Percentiles rank a stretch among this genome's conserved stretches.
Conservation (phyloP, 768 basidiomycete genomes). For the Leccinellum luteum region DNA sequence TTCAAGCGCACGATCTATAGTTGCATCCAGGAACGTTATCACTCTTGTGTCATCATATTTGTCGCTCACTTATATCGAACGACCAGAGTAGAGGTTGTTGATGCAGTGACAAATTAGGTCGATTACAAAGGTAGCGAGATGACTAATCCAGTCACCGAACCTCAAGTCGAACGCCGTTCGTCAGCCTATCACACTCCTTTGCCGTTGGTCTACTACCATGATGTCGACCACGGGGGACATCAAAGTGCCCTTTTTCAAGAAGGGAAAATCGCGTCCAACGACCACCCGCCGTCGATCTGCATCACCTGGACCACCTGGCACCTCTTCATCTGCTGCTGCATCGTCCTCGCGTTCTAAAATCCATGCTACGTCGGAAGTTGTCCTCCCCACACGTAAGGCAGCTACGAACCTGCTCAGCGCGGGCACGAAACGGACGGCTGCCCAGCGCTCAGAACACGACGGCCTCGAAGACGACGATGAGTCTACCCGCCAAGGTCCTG, state of each 20-base stretch:
- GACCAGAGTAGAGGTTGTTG: background rate
- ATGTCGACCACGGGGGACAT: slow-evolving; percentile 37
- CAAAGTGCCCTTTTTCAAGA: slow-evolving; percentile 87
- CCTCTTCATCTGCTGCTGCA: slow-evolving; percentile 6
- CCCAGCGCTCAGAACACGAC: slow-evolving; percentile 47
- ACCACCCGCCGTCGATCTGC: slow-evolving; percentile 73
- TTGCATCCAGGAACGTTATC: background rate
- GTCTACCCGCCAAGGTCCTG: slow-evolving; percentile 44
- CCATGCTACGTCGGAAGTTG: slow-evolving; percentile 52
- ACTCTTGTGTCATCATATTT: background rate
- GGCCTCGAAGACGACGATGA: slow-evolving; percentile 42
- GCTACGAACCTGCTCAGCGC: slow-evolving; percentile 71
- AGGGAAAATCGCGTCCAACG: slow-evolving; percentile 73
- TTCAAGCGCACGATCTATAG: background rate
- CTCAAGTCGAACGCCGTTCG: background rate
- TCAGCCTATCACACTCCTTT: background rate
- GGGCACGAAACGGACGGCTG: slow-evolving; percentile 63
- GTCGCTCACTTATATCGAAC: background rate
- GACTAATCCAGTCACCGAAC: slow-evolving; percentile 19
- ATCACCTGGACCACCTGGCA: slow-evolving; percentile 46
- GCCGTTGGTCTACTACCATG: slow-evolving; percentile 2
- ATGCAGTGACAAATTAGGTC: slow-evolving; percentile 8
- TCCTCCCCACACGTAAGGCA: slow-evolving; percentile 71
- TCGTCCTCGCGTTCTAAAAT: slow-evolving; percentile 19
- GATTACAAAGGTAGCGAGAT: slow-evolving; percentile 8